Evolutionary conservation across 176 grass and related monocot species (phyloP).

Genomic region (Melocanna baccifera): DNA sequence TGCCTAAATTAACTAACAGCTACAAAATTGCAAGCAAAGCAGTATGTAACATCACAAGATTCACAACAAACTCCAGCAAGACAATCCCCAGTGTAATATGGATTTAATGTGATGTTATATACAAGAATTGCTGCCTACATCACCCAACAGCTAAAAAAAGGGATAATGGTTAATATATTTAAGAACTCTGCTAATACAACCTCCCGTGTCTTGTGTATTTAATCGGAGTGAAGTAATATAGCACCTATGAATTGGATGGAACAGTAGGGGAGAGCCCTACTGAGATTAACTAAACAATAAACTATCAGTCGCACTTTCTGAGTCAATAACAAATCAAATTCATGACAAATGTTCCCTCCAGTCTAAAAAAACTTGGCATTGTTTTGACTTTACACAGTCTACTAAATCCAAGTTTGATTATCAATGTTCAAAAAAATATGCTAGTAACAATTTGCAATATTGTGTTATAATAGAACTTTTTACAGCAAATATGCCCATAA

Average conservation of each 20-base stretch:
- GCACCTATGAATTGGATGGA: conserved; percentile 8
- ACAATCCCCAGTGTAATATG: not conserved
- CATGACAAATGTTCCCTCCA: not conserved
- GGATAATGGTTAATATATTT: not conserved
- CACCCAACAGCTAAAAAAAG: not conserved
- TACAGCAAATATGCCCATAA: not conserved
- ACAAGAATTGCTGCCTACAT: not conserved
- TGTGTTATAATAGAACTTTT: not conserved
- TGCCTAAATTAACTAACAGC: not conserved
- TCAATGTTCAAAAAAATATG: conserved; percentile 10
- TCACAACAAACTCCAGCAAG: not conserved
- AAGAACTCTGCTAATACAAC: not conserved
- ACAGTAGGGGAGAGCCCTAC: not conserved
- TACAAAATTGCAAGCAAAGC: not conserved
- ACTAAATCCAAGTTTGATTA: not conserved
- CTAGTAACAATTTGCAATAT: not conserved
- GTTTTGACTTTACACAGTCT: not conserved
- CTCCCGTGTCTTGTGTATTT: not conserved
- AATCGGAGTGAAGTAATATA: not conserved
- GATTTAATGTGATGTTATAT: not conserved
- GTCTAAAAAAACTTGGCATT: not conserved
- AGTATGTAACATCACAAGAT: not conserved
- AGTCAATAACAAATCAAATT: conserved; percentile 12
- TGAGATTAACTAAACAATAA: conserved; percentile 2
- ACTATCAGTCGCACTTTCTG: not conserved